phyloP scores from a whole-genome alignment of 306 rosid genomes.

The Heteromeles arbutifolia region DNA sequence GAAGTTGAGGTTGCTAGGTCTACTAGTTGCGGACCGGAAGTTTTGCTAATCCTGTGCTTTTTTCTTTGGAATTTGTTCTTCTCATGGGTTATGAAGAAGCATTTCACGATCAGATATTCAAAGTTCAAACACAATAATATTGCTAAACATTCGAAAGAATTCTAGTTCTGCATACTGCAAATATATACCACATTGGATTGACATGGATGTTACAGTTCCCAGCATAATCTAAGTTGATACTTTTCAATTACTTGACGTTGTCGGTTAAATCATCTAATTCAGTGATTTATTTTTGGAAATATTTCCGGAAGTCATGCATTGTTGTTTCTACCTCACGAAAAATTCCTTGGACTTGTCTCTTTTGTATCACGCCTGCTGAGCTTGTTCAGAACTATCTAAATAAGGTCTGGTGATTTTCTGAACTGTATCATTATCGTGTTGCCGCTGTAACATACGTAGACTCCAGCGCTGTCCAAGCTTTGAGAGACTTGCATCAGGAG shows the following conservation, averaged over 20 bases:
- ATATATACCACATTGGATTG: neutral
- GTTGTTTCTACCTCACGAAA: neutral
- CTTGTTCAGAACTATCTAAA: neutral
- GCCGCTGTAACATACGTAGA: conserved; percentile 97
- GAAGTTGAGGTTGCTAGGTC: conserved; percentile 70
- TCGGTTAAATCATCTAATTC: neutral
- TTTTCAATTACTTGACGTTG: neutral
- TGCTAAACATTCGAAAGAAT: neutral
- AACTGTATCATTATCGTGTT: conserved; percentile 14
- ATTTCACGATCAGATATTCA: neutral
- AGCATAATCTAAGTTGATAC: neutral
- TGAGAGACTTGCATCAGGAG: conserved; percentile 81
- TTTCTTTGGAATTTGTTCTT: neutral
- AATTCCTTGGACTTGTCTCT: too few relatives aligned
- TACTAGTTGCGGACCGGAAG: conserved; percentile 77
- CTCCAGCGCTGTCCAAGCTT: conserved; percentile 90
- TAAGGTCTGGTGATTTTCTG: neutral
- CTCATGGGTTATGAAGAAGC: neutral
- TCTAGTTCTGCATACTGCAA: too few relatives aligned
- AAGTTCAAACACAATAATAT: neutral
- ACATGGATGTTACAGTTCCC: neutral
- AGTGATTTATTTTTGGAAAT: neutral
- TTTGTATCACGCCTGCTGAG: too few relatives aligned
- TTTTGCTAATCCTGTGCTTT: conserved; percentile 19
- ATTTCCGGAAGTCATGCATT: neutral